A percentile compares a stretch with the other conserved stretches of the same genome.
These are phyloP conservation scores for Pezicula radicicola DNA, from an alignment of 2,329 filamentous ascomycete species.

Conservation along the genomic window DNA sequence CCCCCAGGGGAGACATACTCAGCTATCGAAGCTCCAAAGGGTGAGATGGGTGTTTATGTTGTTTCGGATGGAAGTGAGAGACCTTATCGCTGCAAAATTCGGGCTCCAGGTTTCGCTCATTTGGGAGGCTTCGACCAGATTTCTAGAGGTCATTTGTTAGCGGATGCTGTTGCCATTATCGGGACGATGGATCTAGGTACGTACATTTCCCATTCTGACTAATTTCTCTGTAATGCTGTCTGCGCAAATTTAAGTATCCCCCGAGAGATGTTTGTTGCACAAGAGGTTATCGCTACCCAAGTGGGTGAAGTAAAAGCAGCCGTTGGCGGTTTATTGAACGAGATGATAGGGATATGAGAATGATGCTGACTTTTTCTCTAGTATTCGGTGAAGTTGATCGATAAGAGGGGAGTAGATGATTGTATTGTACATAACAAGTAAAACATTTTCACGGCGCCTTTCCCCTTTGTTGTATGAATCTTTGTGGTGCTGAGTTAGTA, in stretches of 20 bases:
- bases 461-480: constrained; percentile 9
- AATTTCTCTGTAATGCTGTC: no score
- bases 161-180: constrained; percentile 95
- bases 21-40: constrained; percentile 98
- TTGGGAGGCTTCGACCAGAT: constrained; percentile 92
- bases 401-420: constrained; percentile 27
- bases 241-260: no score
- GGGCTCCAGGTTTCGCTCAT: constrained; percentile 95
- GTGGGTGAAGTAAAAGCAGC: no score
- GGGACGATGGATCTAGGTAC: constrained; percentile 83
- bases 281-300: no score
- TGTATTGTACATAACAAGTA: constrained; percentile 5
- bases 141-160: constrained; percentile 85
- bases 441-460: constrained; percentile 9
- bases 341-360: constrained; percentile 1
- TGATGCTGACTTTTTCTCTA: constrained; percentile 15
- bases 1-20: constrained; percentile 98
- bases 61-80: constrained; percentile 96
- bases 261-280: no score
- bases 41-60: constrained; percentile 97
- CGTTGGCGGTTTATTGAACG: constrained; percentile 2
- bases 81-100: constrained; percentile 96
- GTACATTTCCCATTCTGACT: constrained; percentile 19
- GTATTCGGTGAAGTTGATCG: constrained; percentile 47
- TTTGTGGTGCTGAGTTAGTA: constrained; percentile 20